A percentile compares a stretch with the other conserved stretches of the same genome.
Evolutionary conservation across 495 filamentous ascomycete genomes (phyloP).

Genomic region (Penicillium bovifimosum): DNA sequence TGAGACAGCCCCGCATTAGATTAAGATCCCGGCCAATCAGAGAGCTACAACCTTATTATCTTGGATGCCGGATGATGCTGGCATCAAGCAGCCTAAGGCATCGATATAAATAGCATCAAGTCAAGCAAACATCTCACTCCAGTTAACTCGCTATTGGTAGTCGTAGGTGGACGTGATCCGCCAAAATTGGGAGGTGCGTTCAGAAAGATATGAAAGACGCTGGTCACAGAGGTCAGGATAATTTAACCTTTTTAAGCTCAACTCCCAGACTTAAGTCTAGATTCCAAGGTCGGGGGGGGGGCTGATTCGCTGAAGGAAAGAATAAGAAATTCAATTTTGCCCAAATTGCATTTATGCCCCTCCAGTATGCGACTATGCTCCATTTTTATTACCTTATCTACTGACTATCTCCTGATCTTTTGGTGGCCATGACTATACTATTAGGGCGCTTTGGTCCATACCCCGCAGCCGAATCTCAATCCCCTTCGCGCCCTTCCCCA

Average conservation of each 20-base stretch:
- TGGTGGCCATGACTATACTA: not conserved
- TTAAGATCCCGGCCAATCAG: not conserved
- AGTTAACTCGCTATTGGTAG: too few relatives aligned
- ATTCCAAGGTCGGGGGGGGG: too few relatives aligned
- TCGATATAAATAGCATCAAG: not conserved
- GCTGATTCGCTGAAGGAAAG: not conserved
- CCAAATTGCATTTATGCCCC: too few relatives aligned
- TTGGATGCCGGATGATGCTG: not conserved
- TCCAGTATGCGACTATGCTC: too few relatives aligned
- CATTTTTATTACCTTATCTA: not conserved
- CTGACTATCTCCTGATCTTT: not conserved
- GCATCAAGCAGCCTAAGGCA: not conserved
- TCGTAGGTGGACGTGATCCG: too few relatives aligned
- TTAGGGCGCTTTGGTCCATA: not conserved
- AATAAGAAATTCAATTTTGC: not conserved
- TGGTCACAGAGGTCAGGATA: constrained; percentile 14
- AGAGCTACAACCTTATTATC: not conserved
- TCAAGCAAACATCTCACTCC: too few relatives aligned
- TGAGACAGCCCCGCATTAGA: not conserved
- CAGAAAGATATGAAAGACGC: too few relatives aligned
- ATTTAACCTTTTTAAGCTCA: constrained; percentile 17
- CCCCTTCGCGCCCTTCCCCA: not conserved
- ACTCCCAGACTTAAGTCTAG: not conserved
- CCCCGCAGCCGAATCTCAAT: not conserved
- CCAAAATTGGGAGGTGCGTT: too few relatives aligned